A percentile compares a stretch with the other conserved stretches of the same genome.
phyloP scores from a whole-genome alignment of 1,284 basidiomycete genomes.

The Heterobasidion irregulare region DNA sequence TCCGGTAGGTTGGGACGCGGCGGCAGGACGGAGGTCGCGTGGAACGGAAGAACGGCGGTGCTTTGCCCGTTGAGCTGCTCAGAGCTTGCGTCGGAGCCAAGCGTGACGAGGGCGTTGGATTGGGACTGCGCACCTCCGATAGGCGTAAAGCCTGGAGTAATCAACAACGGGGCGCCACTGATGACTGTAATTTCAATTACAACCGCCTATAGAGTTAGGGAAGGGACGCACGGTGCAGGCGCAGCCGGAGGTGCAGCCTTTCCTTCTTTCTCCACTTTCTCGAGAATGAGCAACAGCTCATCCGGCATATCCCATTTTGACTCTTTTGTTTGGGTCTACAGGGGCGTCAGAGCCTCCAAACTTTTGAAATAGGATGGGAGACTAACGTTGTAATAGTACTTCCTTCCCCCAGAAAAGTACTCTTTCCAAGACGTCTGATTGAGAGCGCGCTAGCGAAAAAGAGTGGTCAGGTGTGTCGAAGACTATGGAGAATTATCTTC shows the following conservation, averaged over 20 bases:
- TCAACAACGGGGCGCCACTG: constrained; percentile 6
- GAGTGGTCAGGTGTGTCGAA: neutral
- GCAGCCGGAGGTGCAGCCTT: constrained; percentile 21
- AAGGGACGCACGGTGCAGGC: constrained; percentile 19
- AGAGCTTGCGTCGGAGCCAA: constrained; percentile 7
- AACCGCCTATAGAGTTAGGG: neutral
- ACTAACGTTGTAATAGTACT: constrained; percentile 85
- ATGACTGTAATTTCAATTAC: neutral
- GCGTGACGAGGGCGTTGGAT: constrained; percentile 11
- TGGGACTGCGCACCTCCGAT: constrained; percentile 4
- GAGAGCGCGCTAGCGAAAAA: constrained; percentile 58
- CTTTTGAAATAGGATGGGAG: neutral
- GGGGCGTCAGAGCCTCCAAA: neutral
- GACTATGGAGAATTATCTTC: neutral
- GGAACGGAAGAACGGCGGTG: constrained; percentile 42
- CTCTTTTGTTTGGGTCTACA: constrained; percentile 73
- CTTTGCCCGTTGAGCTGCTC: constrained; percentile 35
- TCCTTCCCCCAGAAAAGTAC: constrained; percentile 82
- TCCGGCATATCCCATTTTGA: constrained; percentile 97
- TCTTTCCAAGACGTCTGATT: constrained; percentile 88
- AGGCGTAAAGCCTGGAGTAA: constrained; percentile 2
- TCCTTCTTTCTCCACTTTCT: constrained; percentile 75
- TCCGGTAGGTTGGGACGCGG: constrained; percentile 73
- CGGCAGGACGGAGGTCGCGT: constrained; percentile 53
- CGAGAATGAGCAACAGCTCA: constrained; percentile 72